Conservation (phyloP, 2,329 filamentous ascomycete species). For the Diplodia mutila region DNA sequence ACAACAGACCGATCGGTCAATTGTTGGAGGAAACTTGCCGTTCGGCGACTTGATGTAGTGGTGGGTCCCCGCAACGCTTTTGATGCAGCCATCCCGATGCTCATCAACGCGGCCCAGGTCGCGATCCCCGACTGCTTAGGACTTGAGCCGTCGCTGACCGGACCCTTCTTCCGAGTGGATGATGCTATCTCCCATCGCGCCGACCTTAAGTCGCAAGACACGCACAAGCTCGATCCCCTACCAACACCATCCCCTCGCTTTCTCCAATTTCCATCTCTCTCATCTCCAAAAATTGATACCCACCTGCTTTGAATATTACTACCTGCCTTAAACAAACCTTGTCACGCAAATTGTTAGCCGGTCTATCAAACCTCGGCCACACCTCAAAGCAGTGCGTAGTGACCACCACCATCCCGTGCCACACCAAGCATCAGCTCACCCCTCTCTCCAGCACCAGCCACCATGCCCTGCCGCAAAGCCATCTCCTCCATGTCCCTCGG, state of each 20-base stretch:
- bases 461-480: slow-evolving; percentile 61
- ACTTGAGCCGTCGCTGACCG: slow-evolving; percentile 20
- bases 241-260: background rate
- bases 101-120: background rate
- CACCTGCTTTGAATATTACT: no score
- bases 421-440: background rate
- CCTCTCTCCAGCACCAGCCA: slow-evolving; percentile 34
- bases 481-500: slow-evolving; percentile 81
- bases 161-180: slow-evolving; percentile 10
- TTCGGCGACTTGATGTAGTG: background rate
- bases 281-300: background rate
- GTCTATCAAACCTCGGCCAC: background rate
- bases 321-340: no score
- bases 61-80: background rate
- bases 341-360: background rate
- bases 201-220: slow-evolving; percentile 2
- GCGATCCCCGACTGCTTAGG: background rate
- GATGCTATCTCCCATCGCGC: slow-evolving; percentile 18
- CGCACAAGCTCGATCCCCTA: background rate
- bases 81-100: background rate
- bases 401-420: background rate
- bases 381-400: background rate
- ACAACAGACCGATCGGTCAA: background rate
- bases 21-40: background rate
- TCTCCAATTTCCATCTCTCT: background rate